These are phyloP conservation scores for Fusarium algeriense DNA, from an alignment of 2,329 filamentous ascomycete species.

Conservation along the genomic window DNA sequence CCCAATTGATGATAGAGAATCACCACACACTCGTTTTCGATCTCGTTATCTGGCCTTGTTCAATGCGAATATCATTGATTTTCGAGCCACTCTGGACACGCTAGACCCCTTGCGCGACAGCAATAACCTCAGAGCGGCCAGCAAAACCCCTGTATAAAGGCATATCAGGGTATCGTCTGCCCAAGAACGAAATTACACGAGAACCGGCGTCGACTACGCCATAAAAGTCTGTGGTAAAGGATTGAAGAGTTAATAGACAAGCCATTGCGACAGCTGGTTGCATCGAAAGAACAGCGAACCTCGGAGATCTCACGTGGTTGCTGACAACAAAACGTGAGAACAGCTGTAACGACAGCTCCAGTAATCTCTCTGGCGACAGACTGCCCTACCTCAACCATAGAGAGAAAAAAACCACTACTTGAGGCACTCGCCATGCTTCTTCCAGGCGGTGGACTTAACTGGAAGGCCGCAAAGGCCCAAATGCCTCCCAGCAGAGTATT, in stretches of 20 bases:
- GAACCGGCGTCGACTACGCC: not conserved
- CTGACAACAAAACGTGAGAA: slow-evolving; percentile 20
- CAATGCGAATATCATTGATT: slow-evolving; percentile 16
- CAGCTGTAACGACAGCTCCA: slow-evolving; percentile 12
- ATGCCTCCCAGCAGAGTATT: slow-evolving; percentile 82
- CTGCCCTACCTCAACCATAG: slow-evolving; percentile 12
- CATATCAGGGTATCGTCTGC: slow-evolving; percentile 24
- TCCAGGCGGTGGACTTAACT: slow-evolving; percentile 87
- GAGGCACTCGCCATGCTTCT: slow-evolving; percentile 78
- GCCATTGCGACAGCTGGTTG: slow-evolving; percentile 11
- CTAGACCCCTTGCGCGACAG: slow-evolving; percentile 31
- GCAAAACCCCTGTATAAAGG: slow-evolving; percentile 35
- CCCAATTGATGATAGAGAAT: slow-evolving; percentile 26
- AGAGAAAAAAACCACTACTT: slow-evolving; percentile 32
- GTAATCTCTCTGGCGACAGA: slow-evolving; percentile 28
- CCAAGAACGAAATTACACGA: slow-evolving; percentile 16
- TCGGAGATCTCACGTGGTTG: slow-evolving; percentile 14
- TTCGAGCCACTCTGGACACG: slow-evolving; percentile 16
- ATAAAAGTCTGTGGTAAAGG: not conserved
- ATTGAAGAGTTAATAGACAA: slow-evolving; percentile 14
- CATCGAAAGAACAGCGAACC: slow-evolving; percentile 3
- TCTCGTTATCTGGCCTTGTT: slow-evolving; percentile 5
- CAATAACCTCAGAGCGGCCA: slow-evolving; percentile 26
- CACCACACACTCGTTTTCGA: slow-evolving; percentile 33
- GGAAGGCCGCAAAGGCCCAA: slow-evolving; percentile 87